These are phyloP conservation scores for Carnegiea gigantea DNA, from an alignment of 179 eudicot genomes.

Conservation along the genomic window DNA sequence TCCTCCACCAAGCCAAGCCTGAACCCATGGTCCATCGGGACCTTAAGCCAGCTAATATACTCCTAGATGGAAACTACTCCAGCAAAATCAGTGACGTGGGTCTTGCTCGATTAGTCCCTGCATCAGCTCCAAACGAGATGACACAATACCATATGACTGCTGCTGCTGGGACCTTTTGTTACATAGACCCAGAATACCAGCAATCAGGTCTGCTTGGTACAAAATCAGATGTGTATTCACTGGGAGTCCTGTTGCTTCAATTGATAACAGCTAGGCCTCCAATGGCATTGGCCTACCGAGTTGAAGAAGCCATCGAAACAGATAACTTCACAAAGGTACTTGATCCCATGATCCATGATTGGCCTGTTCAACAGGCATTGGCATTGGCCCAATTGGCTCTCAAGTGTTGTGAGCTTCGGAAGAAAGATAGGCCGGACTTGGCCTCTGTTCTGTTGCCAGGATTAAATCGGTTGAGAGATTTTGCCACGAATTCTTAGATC, in stretches of 20 bases:
- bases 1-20: slow-evolving; percentile 75
- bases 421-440: slow-evolving; percentile 76
- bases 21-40: slow-evolving; percentile 90
- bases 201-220: slow-evolving; percentile 72
- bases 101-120: slow-evolving; percentile 71
- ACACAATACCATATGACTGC: slow-evolving; percentile 73
- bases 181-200: slow-evolving; percentile 93
- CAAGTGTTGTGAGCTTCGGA: slow-evolving; percentile 64
- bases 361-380: slow-evolving; percentile 68
- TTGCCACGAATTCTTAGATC: slow-evolving; percentile 23
- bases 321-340: slow-evolving; percentile 47
- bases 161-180: slow-evolving; percentile 88
- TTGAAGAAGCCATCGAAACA: slow-evolving; percentile 51
- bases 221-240: slow-evolving; percentile 74
- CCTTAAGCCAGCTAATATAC: slow-evolving; percentile 83
- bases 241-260: slow-evolving; percentile 67
- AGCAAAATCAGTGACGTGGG: slow-evolving; percentile 89
- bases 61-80: slow-evolving; percentile 56
- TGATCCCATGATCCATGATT: slow-evolving; percentile 56
- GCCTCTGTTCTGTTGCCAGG: slow-evolving; percentile 62
- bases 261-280: slow-evolving; percentile 64
- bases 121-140: slow-evolving; percentile 47
- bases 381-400: slow-evolving; percentile 57
- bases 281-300: slow-evolving; percentile 59
- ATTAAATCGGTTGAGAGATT: slow-evolving; percentile 48